A percentile compares a stretch with the other conserved stretches of the same genome.
Conservation (phyloP, 1,139 yeast species). For the Debaryomycetaceae sp. region DNA sequence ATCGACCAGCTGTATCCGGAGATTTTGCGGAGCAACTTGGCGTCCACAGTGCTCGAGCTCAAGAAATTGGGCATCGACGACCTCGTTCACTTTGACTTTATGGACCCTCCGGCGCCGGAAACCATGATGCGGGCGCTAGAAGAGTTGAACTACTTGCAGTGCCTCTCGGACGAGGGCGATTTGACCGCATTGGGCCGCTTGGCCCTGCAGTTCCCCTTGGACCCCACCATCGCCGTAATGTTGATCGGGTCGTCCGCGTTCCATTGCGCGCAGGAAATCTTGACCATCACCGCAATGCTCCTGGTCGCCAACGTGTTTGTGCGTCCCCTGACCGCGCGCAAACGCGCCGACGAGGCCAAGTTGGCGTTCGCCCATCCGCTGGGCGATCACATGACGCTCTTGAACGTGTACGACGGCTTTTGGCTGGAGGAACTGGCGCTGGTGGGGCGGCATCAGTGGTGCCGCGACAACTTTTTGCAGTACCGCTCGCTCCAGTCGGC, state of each 20-base stretch:
- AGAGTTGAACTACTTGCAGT: conserved; percentile 80
- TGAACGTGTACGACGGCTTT: conserved; percentile 84
- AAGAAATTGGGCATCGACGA: conserved; percentile 93
- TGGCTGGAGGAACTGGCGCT: conserved; percentile 57
- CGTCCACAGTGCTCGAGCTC: conserved; percentile 85
- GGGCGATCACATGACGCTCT: conserved; percentile 87
- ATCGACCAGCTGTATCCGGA: conserved; percentile 96
- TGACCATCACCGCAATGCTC: conserved; percentile 80
- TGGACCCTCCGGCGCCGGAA: conserved; percentile 99
- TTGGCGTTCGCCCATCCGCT: conserved; percentile 83
- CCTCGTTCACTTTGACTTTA: conserved; percentile 92
- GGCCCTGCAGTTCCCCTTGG: conserved; percentile 90
- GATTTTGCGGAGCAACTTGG: conserved; percentile 79
- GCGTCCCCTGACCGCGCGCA: conserved; percentile 81
- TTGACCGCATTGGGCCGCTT: conserved; percentile 80
- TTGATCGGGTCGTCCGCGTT: conserved; percentile 79
- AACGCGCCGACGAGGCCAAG: conserved; percentile 89
- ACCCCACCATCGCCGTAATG: conserved; percentile 92
- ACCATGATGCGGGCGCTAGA: conserved; percentile 99
- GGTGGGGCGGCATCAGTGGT: conserved; percentile 66
- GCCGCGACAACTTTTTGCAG: conserved; percentile 80
- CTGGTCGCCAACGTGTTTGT: conserved; percentile 93
- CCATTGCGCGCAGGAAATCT: conserved; percentile 78
- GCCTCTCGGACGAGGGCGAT: conserved; percentile 88
- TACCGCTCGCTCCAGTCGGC: conserved; percentile 78